Conservation (phyloP, 768 basidiomycete genomes). For the Xanthoconium purpureum region DNA sequence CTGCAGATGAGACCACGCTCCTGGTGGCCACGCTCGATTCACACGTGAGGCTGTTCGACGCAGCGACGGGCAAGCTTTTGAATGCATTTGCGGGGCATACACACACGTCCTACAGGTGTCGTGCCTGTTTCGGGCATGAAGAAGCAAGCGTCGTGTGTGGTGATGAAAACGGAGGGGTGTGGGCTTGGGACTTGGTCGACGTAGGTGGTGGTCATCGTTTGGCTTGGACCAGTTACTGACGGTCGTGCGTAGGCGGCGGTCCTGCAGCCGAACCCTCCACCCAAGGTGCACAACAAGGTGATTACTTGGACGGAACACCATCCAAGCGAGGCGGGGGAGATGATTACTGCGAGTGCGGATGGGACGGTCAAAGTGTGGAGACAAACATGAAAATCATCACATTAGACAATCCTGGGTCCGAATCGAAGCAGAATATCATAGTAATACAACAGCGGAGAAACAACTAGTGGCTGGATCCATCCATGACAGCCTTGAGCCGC, state of each 20-base stretch:
- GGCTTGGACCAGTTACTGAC: conserved; percentile 1
- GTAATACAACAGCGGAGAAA: conserved; percentile 20
- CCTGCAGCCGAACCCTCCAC: conserved; percentile 69
- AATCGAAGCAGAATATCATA: conserved; percentile 1
- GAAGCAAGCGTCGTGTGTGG: conserved; percentile 84
- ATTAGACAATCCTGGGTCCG: not conserved
- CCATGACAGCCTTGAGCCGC: conserved; percentile 30
- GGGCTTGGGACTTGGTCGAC: conserved; percentile 92
- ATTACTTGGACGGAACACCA: conserved; percentile 93
- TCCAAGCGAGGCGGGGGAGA: conserved; percentile 74
- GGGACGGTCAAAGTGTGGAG: conserved; percentile 91
- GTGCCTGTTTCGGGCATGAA: conserved; percentile 77
- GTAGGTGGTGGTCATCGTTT: conserved; percentile 42
- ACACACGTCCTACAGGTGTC: conserved; percentile 73
- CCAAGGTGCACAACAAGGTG: conserved; percentile 75
- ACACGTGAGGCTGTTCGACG: conserved; percentile 83
- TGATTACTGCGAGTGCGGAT: conserved; percentile 88
- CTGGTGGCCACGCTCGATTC: conserved; percentile 84
- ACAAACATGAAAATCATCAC: conserved; percentile 31
- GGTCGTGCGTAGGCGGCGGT: conserved; percentile 56
- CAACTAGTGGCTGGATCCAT: conserved; percentile 24
- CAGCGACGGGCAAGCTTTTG: conserved; percentile 73
- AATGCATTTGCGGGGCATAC: conserved; percentile 81
- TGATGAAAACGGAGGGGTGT: conserved; percentile 85
- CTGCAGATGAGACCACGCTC: conserved; percentile 75